phyloP scores from a whole-genome alignment of 2,329 filamentous ascomycete genomes.

The Aspergillus calidoustus region DNA sequence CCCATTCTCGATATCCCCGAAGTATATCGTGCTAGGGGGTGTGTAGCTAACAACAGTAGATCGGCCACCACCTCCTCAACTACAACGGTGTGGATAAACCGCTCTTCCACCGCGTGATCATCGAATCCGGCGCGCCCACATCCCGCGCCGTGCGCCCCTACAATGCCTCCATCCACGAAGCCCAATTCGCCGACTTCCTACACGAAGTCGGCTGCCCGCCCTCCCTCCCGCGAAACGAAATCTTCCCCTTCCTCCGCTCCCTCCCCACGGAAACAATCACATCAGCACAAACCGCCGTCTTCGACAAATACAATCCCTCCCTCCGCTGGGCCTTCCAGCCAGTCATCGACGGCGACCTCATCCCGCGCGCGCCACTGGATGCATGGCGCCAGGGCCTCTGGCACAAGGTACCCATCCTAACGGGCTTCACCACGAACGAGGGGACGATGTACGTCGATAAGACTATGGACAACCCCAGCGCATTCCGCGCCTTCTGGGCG shows the following conservation, averaged over 20 bases:
- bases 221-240: slow-evolving; percentile 31
- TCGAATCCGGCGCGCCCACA: slow-evolving; percentile 54
- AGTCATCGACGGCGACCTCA: slow-evolving; percentile 65
- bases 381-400: slow-evolving; percentile 60
- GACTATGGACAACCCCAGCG: slow-evolving; percentile 49
- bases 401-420: slow-evolving; percentile 66
- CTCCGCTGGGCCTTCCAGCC: slow-evolving; percentile 68
- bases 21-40: too few species aligned
- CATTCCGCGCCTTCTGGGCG: slow-evolving; percentile 66
- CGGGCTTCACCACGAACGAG: slow-evolving; percentile 73
- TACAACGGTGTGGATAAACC: slow-evolving; percentile 33
- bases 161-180: slow-evolving; percentile 46
- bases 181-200: slow-evolving; percentile 52
- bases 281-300: slow-evolving; percentile 48
- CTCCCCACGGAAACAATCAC: slow-evolving; percentile 42
- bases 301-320: slow-evolving; percentile 53
- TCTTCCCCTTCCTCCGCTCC: slow-evolving; percentile 49
- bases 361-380: slow-evolving; percentile 62
- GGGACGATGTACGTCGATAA: slow-evolving; percentile 67
- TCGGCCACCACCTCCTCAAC: slow-evolving; percentile 70
- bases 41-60: slow-evolving; percentile 43
- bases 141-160: slow-evolving; percentile 53
- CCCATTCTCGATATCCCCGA: not conserved
- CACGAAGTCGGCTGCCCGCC: slow-evolving; percentile 38
- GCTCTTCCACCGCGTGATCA: slow-evolving; percentile 53